Evolutionary conservation across 306 rosid species (phyloP).

Genomic region (Prunus mongolica): DNA sequence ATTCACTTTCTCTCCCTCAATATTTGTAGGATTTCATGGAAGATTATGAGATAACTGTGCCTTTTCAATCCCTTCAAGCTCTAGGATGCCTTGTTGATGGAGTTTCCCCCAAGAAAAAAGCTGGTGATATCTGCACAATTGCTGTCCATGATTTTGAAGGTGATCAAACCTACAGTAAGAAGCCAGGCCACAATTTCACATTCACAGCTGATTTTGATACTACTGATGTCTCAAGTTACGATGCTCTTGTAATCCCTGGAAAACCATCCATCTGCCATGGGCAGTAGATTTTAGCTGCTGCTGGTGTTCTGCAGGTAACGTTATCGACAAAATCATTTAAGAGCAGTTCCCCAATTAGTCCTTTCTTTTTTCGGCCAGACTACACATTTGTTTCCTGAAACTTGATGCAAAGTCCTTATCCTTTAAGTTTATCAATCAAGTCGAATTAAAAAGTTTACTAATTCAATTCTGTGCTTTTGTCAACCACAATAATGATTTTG

Average conservation of each 20-base stretch:
- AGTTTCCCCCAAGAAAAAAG: conserved; percentile 72
- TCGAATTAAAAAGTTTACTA: no score
- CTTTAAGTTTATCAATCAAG: no score
- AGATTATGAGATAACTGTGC: no score
- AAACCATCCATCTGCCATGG: conserved; percentile 51
- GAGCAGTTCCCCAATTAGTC: no score
- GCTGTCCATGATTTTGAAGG: conserved; percentile 93
- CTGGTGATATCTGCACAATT: conserved; percentile 70
- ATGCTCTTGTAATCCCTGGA: conserved; percentile 53
- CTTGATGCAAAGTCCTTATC: no score
- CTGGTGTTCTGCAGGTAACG: conserved; percentile 73
- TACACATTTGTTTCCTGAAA: no score
- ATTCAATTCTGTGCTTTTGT: no score
- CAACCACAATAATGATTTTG: no score
- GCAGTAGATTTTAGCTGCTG: conserved; percentile 80
- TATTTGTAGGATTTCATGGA: no score
- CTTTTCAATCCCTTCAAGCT: conserved; percentile 84
- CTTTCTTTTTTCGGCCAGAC: no score
- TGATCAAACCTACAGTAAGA: conserved; percentile 76
- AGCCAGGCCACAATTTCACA: conserved; percentile 66
- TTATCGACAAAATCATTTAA: no score
- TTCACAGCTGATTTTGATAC: conserved; percentile 58
- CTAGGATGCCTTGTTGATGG: conserved; percentile 84
- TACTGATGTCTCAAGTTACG: conserved; percentile 56
- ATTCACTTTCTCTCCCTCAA: no score